Evolutionary conservation across 768 basidiomycete species (phyloP).

Genomic region (Terana coerulea): DNA sequence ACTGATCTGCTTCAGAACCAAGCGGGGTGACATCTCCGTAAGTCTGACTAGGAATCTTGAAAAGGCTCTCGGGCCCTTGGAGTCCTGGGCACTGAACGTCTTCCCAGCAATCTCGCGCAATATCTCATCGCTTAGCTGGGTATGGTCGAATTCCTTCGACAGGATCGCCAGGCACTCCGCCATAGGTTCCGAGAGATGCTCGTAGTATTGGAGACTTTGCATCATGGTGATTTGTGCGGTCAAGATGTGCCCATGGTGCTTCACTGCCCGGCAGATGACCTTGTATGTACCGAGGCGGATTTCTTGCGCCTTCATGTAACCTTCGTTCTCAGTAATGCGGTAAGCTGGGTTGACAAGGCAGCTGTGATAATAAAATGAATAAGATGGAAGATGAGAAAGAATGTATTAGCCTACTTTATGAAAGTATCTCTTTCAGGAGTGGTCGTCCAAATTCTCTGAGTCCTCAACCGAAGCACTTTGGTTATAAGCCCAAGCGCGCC

Average conservation of each 20-base stretch:
- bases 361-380: conserved; percentile 33
- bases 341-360: conserved; percentile 89
- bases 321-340: conserved; percentile 79
- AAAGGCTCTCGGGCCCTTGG: conserved; percentile 83
- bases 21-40: conserved; percentile 73
- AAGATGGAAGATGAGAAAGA: neutral
- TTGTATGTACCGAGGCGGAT: conserved; percentile 80
- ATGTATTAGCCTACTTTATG: conserved; percentile 55
- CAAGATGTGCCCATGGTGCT: conserved; percentile 80
- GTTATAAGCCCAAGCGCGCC: conserved; percentile 64
- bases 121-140: conserved; percentile 88
- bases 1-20: conserved; percentile 86
- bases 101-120: conserved; percentile 83
- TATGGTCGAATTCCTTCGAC: conserved; percentile 82
- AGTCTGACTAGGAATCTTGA: conserved; percentile 80
- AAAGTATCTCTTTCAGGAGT: conserved; percentile 84
- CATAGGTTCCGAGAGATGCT: conserved; percentile 92
- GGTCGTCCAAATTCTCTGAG: conserved; percentile 87
- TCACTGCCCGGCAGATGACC: conserved; percentile 87
- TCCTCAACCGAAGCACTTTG: conserved; percentile 62
- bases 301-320: conserved; percentile 76
- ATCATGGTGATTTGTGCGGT: conserved; percentile 88
- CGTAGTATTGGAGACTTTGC: conserved; percentile 89
- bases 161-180: conserved; percentile 83
- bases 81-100: conserved; percentile 75